Percentiles rank a stretch among this genome's conserved stretches.
These are phyloP conservation scores for Quambalaria eucalypti DNA, from an alignment of 1,284 basidiomycete species.

Conservation along the genomic window DNA sequence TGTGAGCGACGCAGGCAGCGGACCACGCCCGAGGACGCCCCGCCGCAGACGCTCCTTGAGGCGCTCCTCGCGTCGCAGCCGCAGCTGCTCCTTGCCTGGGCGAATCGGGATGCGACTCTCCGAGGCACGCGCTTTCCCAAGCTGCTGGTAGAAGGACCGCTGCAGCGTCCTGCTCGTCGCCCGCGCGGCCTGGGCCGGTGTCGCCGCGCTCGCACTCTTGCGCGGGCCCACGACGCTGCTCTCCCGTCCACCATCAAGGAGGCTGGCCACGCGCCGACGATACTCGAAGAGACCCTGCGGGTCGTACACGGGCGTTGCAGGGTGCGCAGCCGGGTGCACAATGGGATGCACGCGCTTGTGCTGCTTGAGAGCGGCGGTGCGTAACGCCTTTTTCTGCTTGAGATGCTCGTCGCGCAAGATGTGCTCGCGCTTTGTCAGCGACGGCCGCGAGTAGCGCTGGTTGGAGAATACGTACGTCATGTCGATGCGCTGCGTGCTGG, in stretches of 20 bases:
- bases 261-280: background rate
- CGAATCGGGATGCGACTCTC: slow-evolving; percentile 11
- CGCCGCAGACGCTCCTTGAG: slow-evolving; percentile 10
- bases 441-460: background rate
- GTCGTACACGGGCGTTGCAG: too few species aligned
- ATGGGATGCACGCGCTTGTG: background rate
- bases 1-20: slow-evolving; percentile 20
- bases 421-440: background rate
- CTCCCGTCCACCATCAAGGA: too few species aligned
- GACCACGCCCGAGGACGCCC: slow-evolving; percentile 28
- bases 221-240: too few species aligned
- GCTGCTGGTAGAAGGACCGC: background rate
- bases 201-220: background rate
- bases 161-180: background rate
- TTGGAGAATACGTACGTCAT: background rate
- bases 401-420: background rate
- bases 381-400: background rate
- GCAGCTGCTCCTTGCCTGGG: slow-evolving; percentile 15
- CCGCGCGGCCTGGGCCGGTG: background rate
- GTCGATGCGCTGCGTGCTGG: too few species aligned
- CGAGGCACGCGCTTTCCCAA: background rate
- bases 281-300: too few species aligned
- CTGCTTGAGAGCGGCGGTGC: background rate
- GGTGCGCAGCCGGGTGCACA: too few species aligned
- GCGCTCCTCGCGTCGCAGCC: slow-evolving; percentile 12